These are phyloP conservation scores for Globisporangium yorkense DNA, from an alignment of 352 stramenopile species.

Conservation along the genomic window DNA sequence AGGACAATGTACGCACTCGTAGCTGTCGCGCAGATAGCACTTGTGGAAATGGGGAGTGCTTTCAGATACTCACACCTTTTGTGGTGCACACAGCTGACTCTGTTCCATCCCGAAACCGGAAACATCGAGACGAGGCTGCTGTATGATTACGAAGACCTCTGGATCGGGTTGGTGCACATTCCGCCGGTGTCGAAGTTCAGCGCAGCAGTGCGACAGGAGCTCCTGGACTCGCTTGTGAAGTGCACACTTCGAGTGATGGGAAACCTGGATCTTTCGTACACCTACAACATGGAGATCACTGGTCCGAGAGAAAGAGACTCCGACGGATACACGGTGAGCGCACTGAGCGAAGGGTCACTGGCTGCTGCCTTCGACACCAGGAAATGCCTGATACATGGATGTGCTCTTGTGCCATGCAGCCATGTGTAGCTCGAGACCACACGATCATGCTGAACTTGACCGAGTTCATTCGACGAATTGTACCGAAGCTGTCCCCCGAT, in stretches of 20 bases:
- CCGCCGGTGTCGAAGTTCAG: conserved; percentile 2
- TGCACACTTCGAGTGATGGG: conserved; percentile 35
- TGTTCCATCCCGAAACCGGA: conserved; percentile 79
- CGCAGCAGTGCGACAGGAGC: conserved; percentile 20
- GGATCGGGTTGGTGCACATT: conserved; percentile 19
- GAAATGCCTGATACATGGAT: neutral
- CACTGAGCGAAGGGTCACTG: neutral
- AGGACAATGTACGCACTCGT: conserved; percentile 10
- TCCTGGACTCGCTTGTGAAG: conserved; percentile 56
- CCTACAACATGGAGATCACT: conserved; percentile 44
- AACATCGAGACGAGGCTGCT: conserved; percentile 62
- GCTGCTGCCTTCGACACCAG: neutral
- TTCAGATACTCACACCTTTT: conserved; percentile 1
- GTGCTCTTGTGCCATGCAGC: conserved; percentile 23
- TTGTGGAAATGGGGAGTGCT: neutral
- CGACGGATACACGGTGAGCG: conserved; percentile 51
- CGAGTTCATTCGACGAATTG: conserved; percentile 58
- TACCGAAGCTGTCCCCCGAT: conserved; percentile 24
- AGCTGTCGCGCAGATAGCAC: too few species aligned
- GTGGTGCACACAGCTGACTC: conserved; percentile 19
- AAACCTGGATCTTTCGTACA: conserved; percentile 64
- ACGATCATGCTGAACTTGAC: conserved; percentile 78
- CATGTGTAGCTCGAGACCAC: conserved; percentile 60
- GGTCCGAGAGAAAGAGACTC: conserved; percentile 24
- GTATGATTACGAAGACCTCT: conserved; percentile 75